Base-by-base conservation (phyloP, 2,329 filamentous ascomycete species). In the Fusarium protoensiforme region DNA sequence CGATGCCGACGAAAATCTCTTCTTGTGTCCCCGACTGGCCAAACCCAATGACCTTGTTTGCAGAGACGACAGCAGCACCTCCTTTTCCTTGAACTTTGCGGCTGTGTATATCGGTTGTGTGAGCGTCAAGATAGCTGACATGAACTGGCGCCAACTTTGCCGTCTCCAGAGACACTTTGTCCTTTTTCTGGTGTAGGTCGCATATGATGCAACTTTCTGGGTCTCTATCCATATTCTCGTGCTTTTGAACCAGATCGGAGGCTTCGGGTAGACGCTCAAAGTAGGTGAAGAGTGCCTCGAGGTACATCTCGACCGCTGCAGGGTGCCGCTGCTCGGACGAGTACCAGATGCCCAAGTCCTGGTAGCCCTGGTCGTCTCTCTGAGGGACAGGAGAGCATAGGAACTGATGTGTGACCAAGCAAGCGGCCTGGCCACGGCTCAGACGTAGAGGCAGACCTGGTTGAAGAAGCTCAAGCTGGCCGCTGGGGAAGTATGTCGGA, bases 21-120 rank as follows among this genome's bases (percentile, higher is more conserved):
- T 83, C 81, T 41, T 83, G 81, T 1, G 81, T 83, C 6, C 80
- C 81, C 5, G 80, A 81, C 68, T 81, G 76, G 1, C 81, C 81
- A 35, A 83, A 83, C 0, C 80, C 81, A 22, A 81, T 75, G 31
- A 78, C 69, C 38, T 78, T 81, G 65, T 83, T 83, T 5, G 81
- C 78, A 4, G 80, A 80, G 8, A 83, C 69, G 0, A 82, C 80
- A 7, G 77, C 78, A 4, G 78, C 80, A 2, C 79, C 77, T 7
- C 67, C 48, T 7, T 66, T 61, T 2, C 78, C 75, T 70, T 81
- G 78, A 5, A 68, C 36, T 0, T 73, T 54, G 20, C 74, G 61
- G 20, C 75, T 71, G 56, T 77, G 73, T 1, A 75, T 69, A 13
- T 71, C 64, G 1, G 79, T 80, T 35, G 75, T 80, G 48, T 81